Evolutionary conservation across 805 yeast species (phyloP), one percentile per base, ranked within the genome.

Genomic region (Komagataella kurtzmanii): DNA sequence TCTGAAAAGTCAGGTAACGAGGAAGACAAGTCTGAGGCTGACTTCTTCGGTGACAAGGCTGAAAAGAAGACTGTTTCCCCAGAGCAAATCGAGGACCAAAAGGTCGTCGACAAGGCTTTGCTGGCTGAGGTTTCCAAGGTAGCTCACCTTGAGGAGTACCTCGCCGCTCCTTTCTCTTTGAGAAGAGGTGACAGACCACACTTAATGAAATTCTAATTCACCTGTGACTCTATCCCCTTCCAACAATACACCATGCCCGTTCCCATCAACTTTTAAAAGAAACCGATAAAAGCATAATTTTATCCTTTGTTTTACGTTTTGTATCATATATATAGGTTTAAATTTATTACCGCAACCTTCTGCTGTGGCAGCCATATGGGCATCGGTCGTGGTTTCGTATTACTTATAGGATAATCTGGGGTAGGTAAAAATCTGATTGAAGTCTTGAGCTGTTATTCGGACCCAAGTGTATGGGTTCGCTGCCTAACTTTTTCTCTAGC

Each of bases 161-260:
- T 91, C 71, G 85, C 96, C 64, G 73, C 97, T 65, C 78, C 95
- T 62, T 91, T 91, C 90, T 85, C 97, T 65, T 84, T 93, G 77
- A 90, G 88, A 86, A 82, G 80, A 77, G 98, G 98, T 76, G 99
- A 91, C 82, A 88, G 79, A 76, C 99, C 98, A 70, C 98, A 91
- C 77, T 83, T 86, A 73, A 87, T 93, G 85, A 88, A 87, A 81
- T 91, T 93, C 77, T 91, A 89, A 85, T 65, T 50, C 19, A 12
- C 44, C 21, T 23, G 44, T 30, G 69, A 68, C 61, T 62, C 69
- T 46, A 68, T 65, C 48, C 40, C 14, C 40, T 8, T 14, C 40
- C 40, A 30, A 30, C 40, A 7, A 30, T 30, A 30, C 40, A 30
- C 40, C 40, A 30, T 30, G 40, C 40, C 40, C 40, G 40, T 14